Evolutionary conservation across 352 stramenopile genomes (phyloP).

Genomic region (Pseudoperonospora humuli): DNA sequence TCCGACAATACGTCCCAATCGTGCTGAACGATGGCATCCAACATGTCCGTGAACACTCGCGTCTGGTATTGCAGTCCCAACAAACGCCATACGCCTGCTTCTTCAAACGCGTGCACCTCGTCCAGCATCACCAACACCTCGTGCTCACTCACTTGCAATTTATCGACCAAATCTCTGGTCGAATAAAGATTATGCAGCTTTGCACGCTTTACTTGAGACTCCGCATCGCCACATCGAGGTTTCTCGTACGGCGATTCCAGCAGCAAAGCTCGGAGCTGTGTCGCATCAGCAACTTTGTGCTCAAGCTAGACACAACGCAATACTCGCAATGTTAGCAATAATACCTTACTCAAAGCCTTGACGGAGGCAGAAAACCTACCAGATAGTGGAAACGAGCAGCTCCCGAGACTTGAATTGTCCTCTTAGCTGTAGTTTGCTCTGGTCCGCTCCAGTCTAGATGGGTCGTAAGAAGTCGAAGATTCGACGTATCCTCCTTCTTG

Average conservation of each 20-base stretch:
- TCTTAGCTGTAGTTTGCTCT: constrained; percentile 14
- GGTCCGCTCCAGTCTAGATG: constrained; percentile 41
- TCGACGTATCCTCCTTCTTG: constrained; percentile 77
- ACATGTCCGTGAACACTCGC: constrained; percentile 58
- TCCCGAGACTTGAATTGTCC: constrained; percentile 42
- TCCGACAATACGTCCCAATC: constrained; percentile 48
- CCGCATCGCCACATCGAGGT: constrained; percentile 1
- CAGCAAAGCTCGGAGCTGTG: constrained; percentile 50
- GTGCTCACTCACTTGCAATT: constrained; percentile 54
- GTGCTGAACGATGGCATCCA: constrained; percentile 66
- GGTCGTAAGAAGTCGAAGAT: constrained; percentile 60
- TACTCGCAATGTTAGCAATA: background rate
- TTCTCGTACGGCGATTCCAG: constrained; percentile 59
- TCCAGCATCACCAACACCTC: constrained; percentile 56
- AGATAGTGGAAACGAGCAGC: constrained; percentile 60
- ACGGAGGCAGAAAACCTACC: constrained; percentile 14
- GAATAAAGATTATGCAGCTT: constrained; percentile 56
- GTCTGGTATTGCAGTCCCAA: constrained; percentile 48
- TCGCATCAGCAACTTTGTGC: constrained; percentile 46
- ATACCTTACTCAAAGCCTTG: background rate
- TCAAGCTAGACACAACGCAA: constrained; percentile 37
- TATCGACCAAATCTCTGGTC: constrained; percentile 47
- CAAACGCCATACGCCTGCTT: constrained; percentile 60
- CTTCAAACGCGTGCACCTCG: constrained; percentile 60
- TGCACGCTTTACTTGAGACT: constrained; percentile 27